Evolutionary conservation across 495 filamentous ascomycete species (phyloP).

Genomic region (Trichoderma gamsii): DNA sequence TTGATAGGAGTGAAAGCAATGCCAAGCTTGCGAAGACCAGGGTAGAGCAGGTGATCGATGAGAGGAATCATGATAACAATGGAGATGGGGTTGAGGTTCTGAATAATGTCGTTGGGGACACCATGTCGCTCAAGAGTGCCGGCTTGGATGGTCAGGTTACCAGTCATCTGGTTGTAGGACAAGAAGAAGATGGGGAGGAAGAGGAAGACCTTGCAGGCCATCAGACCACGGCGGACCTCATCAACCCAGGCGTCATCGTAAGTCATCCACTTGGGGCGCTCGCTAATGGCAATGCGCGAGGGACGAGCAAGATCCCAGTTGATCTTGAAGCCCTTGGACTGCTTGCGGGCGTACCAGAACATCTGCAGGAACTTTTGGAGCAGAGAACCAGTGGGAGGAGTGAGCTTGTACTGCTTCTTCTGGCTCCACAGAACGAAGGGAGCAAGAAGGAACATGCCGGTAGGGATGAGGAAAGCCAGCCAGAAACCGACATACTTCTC

Average conservation of each 20-base stretch:
- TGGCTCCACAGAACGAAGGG: constrained; percentile 51
- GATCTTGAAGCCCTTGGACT: constrained; percentile 49
- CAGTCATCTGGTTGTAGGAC: constrained; percentile 39
- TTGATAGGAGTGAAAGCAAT: constrained; percentile 64
- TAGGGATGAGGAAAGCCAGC: constrained; percentile 54
- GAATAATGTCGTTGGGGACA: constrained; percentile 67
- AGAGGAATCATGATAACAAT: constrained; percentile 71
- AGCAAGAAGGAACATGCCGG: constrained; percentile 45
- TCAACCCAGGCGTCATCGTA: constrained; percentile 71
- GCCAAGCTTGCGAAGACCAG: constrained; percentile 49
- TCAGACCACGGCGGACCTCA: constrained; percentile 59
- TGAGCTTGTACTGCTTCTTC: constrained; percentile 48
- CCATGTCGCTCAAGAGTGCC: constrained; percentile 59
- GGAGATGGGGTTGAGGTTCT: constrained; percentile 65
- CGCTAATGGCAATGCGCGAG: constrained; percentile 35
- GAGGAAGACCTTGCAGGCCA: constrained; percentile 58
- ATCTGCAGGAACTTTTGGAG: constrained; percentile 51
- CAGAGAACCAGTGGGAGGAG: constrained; percentile 57
- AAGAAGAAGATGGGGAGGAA: constrained; percentile 50
- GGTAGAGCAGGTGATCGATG: constrained; percentile 60
- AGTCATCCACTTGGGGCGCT: constrained; percentile 54
- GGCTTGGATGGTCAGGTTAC: constrained; percentile 65
- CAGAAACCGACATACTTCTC: constrained; percentile 68
- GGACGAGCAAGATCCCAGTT: constrained; percentile 56
- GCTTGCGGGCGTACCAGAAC: constrained; percentile 49